Evolutionary conservation across 202 grass and related monocot species (phyloP).

Genomic region (Sporobolus alterniflorus): DNA sequence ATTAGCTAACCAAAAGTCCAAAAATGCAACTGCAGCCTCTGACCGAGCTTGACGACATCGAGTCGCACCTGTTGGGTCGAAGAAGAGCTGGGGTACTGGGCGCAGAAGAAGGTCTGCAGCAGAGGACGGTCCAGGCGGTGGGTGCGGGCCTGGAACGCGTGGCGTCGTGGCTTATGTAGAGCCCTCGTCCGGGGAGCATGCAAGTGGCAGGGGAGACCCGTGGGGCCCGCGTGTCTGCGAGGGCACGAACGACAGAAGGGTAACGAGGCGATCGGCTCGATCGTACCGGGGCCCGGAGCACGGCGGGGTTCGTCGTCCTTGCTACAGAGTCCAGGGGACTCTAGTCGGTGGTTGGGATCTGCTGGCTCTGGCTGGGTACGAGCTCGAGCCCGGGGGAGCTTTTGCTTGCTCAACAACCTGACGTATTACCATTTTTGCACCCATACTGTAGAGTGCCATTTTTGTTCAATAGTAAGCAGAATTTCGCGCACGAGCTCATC

Average conservation of each 20-base stretch:
- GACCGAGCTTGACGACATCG: neutral
- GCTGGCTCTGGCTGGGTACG: neutral
- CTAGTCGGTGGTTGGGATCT: neutral
- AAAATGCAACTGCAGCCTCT: neutral
- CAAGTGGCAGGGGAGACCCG: slow-evolving; percentile 37
- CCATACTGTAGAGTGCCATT: no score
- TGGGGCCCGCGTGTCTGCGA: slow-evolving; percentile 42
- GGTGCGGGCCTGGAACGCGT: neutral
- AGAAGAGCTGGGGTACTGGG: neutral
- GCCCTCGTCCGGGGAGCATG: slow-evolving; percentile 40
- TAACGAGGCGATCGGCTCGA: neutral
- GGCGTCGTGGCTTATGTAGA: slow-evolving; percentile 36
- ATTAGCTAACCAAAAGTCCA: neutral
- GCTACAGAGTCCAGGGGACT: neutral
- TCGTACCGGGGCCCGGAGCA: slow-evolving; percentile 27
- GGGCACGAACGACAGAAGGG: neutral
- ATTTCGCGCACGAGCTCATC: no score
- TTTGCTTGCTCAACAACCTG: no score
- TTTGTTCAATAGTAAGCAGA: no score
- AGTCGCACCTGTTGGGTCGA: slow-evolving; percentile 32
- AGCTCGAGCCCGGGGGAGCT: neutral
- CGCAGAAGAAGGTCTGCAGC: neutral
- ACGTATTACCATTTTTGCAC: no score
- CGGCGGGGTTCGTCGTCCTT: neutral
- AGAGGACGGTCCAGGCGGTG: slow-evolving; percentile 4